Percentiles rank a stretch among this genome's conserved stretches.
Conservation (phyloP, 306 rosid genomes). For the Rubus idaeus region DNA sequence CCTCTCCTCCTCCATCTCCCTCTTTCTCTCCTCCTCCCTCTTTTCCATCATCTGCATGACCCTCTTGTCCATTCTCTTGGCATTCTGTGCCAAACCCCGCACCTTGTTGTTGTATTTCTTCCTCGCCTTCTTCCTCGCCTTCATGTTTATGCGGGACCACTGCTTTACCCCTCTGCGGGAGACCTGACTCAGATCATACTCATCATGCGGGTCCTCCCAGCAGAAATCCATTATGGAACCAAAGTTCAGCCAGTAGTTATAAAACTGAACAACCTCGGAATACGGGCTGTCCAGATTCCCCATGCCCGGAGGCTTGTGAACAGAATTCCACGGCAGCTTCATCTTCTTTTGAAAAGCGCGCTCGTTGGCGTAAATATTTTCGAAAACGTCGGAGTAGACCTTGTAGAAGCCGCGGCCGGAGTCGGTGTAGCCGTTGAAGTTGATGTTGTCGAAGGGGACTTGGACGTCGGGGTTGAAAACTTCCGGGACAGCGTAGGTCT, state of each 20-base stretch:
- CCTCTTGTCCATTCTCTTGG: neutral
- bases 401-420: neutral
- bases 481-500: neutral
- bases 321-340: neutral
- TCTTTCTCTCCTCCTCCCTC: neutral
- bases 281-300: neutral
- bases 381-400: neutral
- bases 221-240: neutral
- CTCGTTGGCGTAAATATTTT: neutral
- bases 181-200: neutral
- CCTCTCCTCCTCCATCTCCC: neutral
- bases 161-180: neutral
- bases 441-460: neutral
- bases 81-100: neutral
- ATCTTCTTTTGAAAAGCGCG: neutral
- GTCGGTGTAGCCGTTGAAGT: neutral
- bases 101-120: neutral
- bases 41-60: neutral
- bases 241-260: conserved; percentile 1
- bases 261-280: neutral
- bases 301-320: neutral
- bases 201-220: neutral
- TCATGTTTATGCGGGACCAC: neutral
- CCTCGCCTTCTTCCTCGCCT: conserved; percentile 1
- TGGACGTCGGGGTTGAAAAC: neutral